Evolutionary conservation across 1,284 basidiomycete species (phyloP), one percentile per base, ranked within the genome.

Genomic region (Leccinum fuscescens): DNA sequence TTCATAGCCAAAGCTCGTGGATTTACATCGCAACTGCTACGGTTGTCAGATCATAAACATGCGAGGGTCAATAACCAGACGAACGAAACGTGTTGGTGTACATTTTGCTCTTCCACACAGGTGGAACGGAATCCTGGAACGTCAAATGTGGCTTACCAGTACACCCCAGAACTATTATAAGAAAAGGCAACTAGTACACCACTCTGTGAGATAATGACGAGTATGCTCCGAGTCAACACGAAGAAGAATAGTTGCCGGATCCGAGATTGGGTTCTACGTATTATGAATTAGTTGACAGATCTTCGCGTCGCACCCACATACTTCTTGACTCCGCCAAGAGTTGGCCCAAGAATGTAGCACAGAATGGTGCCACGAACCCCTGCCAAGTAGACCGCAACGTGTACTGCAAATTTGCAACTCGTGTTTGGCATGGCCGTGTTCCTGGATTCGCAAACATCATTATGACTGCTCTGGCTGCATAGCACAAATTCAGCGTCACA

Each of bases 201-300:
- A 3, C 57, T 50, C 54, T 60, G 57, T 17, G 56, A 27, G 48
- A 54, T 35, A 39, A 52, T 66, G 29, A 57, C 64, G 20, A 66
- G 56, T 55, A 61, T 31, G 17, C 65, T 55, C 14, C 62, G 62
- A 49, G 27, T 62, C 29, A 65, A 49, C 20, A 64, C 12, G 29
- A 65, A 58, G 54, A 57, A 48, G 22, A 61, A 62, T 17, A 55
- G 17, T 4, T 52, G 27, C 27, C 50, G 52, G 33, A 64, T 52
- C 33, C 58, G 27, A 52, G 55, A 55, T 35, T 39, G 52, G 42
- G 42, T 35, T 29, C 62, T 37, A 15, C 37, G 15, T 5, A 20
- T 15, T 29, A 5, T 12, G 17, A 6, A 37, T 50, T 14, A 15
- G 37, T 31, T 22, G 31, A 31, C 8, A 12, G 7, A n/a, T 27